These are phyloP conservation scores for Trichoderma harzianum DNA, from an alignment of 2,329 filamentous ascomycete species.

Conservation along the genomic window DNA sequence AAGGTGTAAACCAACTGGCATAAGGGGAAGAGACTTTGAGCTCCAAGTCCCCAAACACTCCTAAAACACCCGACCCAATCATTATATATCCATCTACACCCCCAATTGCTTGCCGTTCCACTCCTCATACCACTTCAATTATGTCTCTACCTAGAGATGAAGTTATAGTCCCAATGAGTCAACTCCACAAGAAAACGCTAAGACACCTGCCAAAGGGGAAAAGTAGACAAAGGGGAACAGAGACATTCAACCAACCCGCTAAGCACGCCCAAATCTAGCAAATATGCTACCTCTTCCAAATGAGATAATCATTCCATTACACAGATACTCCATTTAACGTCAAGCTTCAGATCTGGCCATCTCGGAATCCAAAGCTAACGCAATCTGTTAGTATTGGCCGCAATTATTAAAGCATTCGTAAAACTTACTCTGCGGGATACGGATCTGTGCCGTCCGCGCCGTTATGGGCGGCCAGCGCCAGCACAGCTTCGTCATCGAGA, in stretches of 20 bases:
- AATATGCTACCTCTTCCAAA: background rate
- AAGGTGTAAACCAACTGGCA: background rate
- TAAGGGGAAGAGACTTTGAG: background rate
- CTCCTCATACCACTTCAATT: background rate
- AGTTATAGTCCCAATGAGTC: background rate
- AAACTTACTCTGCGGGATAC: slow-evolving; percentile 43
- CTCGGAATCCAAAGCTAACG: slow-evolving; percentile 39
- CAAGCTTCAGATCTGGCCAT: slow-evolving; percentile 31
- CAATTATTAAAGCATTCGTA: background rate
- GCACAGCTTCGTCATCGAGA: slow-evolving; percentile 44
- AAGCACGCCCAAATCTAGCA: background rate
- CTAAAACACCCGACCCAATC: background rate
- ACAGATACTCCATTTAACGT: background rate
- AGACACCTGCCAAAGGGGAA: background rate
- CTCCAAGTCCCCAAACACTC: background rate
- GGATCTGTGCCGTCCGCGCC: slow-evolving; percentile 35
- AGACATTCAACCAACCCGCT: background rate
- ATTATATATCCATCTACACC: background rate
- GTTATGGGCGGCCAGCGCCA: slow-evolving; percentile 46
- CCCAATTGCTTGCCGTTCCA: background rate
- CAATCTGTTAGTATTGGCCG: background rate
- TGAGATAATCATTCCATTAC: background rate
- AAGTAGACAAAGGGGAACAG: background rate
- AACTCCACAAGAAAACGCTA: slow-evolving; percentile 3
- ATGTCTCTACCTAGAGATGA: background rate